Base-by-base conservation (phyloP, 768 basidiomycete genomes). In the Rhizopogon vesiculosus region DNA sequence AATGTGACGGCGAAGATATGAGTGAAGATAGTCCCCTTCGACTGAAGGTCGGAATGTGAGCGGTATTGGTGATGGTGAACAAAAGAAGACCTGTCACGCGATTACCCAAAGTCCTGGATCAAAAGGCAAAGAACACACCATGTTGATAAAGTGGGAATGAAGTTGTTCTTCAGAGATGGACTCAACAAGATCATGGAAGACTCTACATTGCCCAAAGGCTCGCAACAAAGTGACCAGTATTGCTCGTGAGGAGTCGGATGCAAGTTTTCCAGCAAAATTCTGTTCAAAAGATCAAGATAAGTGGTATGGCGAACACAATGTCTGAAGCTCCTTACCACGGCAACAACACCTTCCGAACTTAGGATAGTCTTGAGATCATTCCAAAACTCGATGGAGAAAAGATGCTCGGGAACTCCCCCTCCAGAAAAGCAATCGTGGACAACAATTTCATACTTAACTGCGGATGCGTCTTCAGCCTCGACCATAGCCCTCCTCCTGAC, bases 391-490 rank as follows among this genome's bases (percentile, higher is more conserved):
- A 80, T 41, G 0, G 93, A 91, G 71, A 89, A 98, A 51, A 98
- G 73, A 63, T 92, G 87, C 39, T 84, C 75, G 0, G 96, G 93
- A 2, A 98, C 85, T n/a, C 83, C 84, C 3, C 96, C 96, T 8
- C 95, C 96, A 8, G 93, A 93, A 68, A 97, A 98, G 64, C 91
- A 91, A 63, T 96, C 95, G 61, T 98, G 96, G 0, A 96, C 75
- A 41, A 93, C 81, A 58, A 87, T 77, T 61, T 91, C 87, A 64
- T 82, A 92, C 7, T 51, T 52, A 8, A 60, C 33, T 42, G n/a
- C 18, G 28, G 15, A 43, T n/a, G 45, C 35, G 13, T 52, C 18
- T 19, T 51, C 50, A 42, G 58, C 45, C 18, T 73, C 71, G 8
- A 68, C 68, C 45, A 60, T 61, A 35, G 53, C 25, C 51, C 76